Evolutionary conservation across 1,284 basidiomycete species (phyloP), one percentile per base, ranked within the genome.

Genomic region (Papiliotrema laurentii): DNA sequence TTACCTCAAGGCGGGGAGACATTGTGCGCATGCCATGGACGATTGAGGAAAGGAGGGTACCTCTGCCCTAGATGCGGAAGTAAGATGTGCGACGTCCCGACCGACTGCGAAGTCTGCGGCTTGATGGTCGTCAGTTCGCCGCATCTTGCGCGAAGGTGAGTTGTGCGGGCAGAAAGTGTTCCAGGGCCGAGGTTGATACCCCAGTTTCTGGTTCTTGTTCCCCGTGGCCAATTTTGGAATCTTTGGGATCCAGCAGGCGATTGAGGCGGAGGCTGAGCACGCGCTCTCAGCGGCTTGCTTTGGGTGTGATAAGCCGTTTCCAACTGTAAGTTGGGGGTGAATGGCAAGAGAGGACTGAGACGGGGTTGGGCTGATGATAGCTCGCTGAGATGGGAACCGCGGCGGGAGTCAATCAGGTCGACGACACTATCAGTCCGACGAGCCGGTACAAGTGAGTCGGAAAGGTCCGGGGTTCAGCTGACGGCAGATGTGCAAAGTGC

Each of bases 91-190:
- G 93, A 98, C 64, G 91, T 97, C 2, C 94, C 94, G 33, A 98
- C 94, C 5, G 96, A 98, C 69, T 99, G 94, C 68, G 88, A 94
- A 63, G 86, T 97, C 26, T 98, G 94, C 66, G 90, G 91, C 2
- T 78, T 99, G 57, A 97, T 97, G 83, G 89, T 98, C 56, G 94
- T 99, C 56, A 93, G 89, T 75, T 90, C 89, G 48, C 94, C 96
- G 5, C 96, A 98, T 76, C 79, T 99, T 41, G 94, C 94, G 21
- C 79, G 94, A 57, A 96, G 91, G 89, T 91, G 72, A 55, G 87
- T 51, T 30, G 18, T 28, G n/a, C 13, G n/a, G 28, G 6, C 34
- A n/a, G n/a, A n/a, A n/a, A n/a, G n/a, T n/a, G n/a, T n/a, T n/a
- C n/a, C n/a, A 42, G 2, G 16, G 14, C n/a, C 22, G 31, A 5